A percentile compares a stretch with the other conserved stretches of the same genome.
These are phyloP conservation scores for Mycena polygramma DNA, from an alignment of 768 basidiomycete species.

Conservation along the genomic window DNA sequence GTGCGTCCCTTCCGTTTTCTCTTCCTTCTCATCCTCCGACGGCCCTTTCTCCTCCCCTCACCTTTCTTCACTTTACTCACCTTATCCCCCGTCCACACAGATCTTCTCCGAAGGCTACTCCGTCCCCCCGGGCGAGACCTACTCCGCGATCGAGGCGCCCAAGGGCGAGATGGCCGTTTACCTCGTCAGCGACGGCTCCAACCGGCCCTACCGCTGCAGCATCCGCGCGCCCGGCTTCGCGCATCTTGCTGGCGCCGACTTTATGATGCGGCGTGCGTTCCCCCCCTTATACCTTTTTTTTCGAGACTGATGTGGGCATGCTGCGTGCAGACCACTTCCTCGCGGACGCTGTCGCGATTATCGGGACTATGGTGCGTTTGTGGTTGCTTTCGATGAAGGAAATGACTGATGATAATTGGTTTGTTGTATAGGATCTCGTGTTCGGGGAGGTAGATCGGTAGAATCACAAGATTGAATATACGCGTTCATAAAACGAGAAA, in stretches of 20 bases:
- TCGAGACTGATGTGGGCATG: conserved; percentile 28
- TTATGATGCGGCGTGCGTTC: conserved; percentile 93
- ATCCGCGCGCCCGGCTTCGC: conserved; percentile 98
- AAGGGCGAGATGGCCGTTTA: conserved; percentile 99
- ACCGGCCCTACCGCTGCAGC: conserved; percentile 96
- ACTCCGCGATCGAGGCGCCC: conserved; percentile 97
- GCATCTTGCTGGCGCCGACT: conserved; percentile 95
- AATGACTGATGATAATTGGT: too few relatives aligned
- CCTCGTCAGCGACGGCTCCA: conserved; percentile 95
- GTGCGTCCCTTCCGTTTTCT: conserved; percentile 51
- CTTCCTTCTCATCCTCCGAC: too few relatives aligned
- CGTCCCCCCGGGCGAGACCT: conserved; percentile 96
- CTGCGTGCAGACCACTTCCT: conserved; percentile 78
- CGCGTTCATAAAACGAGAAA: too few relatives aligned
- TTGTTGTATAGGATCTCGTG: too few relatives aligned
- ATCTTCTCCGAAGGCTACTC: conserved; percentile 97
- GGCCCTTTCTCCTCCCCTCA: background rate
- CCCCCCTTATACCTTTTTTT: background rate
- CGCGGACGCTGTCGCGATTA: conserved; percentile 95
- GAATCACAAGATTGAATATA: too few relatives aligned
- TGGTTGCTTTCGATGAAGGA: background rate
- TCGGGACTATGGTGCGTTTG: conserved; percentile 84
- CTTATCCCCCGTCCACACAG: conserved; percentile 50
- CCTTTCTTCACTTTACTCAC: too few relatives aligned
- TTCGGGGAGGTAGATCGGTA: too few relatives aligned